Conservation (phyloP, 1,139 yeast genomes). For the Sugiyamaella grinbergsii region DNA sequence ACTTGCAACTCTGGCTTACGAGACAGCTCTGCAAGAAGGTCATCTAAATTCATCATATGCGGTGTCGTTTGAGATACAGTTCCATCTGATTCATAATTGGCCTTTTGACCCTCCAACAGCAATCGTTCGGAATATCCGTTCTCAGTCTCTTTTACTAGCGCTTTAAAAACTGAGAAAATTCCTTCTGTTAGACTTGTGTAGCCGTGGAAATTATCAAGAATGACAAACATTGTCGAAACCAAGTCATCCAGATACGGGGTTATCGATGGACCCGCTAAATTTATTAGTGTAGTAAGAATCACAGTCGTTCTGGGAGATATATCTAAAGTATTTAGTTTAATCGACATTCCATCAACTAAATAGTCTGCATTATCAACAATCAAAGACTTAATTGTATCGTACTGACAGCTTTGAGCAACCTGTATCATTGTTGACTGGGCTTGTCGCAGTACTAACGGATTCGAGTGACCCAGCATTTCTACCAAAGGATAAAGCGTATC, state of each 20-base stretch:
- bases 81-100: conserved; percentile 15
- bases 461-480: conserved; percentile 54
- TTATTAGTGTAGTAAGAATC: conserved; percentile 64
- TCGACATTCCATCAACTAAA: conserved; percentile 71
- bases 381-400: conserved; percentile 57
- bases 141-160: conserved; percentile 58
- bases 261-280: conserved; percentile 67
- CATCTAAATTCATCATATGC: conserved; percentile 18
- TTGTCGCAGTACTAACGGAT: conserved; percentile 47
- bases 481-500: conserved; percentile 60
- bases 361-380: conserved; percentile 76
- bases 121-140: conserved; percentile 38
- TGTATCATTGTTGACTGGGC: conserved; percentile 51
- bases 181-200: conserved; percentile 72
- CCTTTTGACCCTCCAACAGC: conserved; percentile 13
- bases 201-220: conserved; percentile 83
- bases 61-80: not conserved
- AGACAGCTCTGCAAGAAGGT: conserved; percentile 4
- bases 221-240: conserved; percentile 67
- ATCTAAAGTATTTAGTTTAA: conserved; percentile 64
- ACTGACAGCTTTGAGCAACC: conserved; percentile 58
- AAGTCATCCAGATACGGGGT: conserved; percentile 72
- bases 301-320: conserved; percentile 75
- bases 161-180: conserved; percentile 70
- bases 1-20: conserved; percentile 40